Conservation (phyloP, 306 rosid genomes). For the Prinsepia uniflora region DNA sequence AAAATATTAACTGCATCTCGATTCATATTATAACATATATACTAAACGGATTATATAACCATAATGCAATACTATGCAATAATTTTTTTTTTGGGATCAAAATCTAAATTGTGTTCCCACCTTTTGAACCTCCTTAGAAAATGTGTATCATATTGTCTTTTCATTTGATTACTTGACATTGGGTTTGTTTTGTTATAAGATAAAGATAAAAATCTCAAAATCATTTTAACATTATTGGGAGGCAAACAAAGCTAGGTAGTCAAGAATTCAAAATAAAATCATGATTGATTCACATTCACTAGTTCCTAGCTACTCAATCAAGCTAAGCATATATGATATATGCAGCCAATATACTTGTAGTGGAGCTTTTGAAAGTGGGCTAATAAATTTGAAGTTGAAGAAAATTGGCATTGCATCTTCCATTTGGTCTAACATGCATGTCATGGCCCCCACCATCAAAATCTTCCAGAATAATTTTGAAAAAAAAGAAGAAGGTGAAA, state of each 20-base stretch:
- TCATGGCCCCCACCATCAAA: conserved; percentile 1
- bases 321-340: too few species aligned
- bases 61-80: too few species aligned
- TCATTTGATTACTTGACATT: neutral
- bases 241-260: neutral
- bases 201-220: neutral
- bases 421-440: neutral
- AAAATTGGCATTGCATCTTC: neutral
- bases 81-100: too few species aligned
- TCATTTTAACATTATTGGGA: conserved; percentile 10
- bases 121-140: neutral
- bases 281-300: neutral
- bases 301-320: neutral
- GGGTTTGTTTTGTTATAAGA: neutral
- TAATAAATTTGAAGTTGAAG: neutral
- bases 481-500: neutral
- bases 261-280: neutral
- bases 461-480: conserved; percentile 7
- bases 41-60: too few species aligned
- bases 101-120: too few species aligned
- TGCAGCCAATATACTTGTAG: neutral
- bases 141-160: too few species aligned
- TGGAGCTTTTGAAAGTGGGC: neutral
- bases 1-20: too few species aligned
- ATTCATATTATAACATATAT: too few species aligned